Evolutionary conservation across 768 basidiomycete genomes (phyloP), one percentile per base, ranked within the genome.

Genomic region (Mycena leptocephala): DNA sequence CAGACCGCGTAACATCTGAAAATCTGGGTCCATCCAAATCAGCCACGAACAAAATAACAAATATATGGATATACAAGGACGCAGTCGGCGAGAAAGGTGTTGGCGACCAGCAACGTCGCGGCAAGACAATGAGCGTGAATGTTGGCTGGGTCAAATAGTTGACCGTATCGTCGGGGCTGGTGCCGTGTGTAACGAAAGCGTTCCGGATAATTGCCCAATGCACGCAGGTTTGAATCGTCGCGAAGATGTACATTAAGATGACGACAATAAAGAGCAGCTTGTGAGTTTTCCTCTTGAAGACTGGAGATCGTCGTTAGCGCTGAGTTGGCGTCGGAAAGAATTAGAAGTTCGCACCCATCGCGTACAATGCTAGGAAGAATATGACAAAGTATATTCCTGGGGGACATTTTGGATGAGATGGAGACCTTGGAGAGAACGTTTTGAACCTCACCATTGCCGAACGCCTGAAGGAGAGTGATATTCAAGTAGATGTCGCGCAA

Each of bases 1-100:
- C 83, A 87, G 28, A 88, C 68, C 33, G 83, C 76, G 48, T 67
- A 83, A 67, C 83, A 85, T 30, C 85, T 83, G 68, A 84, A 81
- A 55, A 88, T 81, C 87, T 88, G 39, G 10, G 28, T 5, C 14
- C 2, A 53, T 48, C n/a, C 20, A 26, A 16, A 37, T 41, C 16
- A 51, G 22, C 51, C 39, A 2, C 5, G 8, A 11, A 30, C 28
- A 5, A 20, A 33, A 33, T 24, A 32, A 28, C 14, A 24, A 39
- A 28, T 3, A 10, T 9, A 26, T 26, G 24, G 32, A 26, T 53
- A 13, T 53, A 76, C 75, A 2, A 76, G 66, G 46, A 76, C 70
- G 51, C 70, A 76, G 51, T 76, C 75, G 22, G 75, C 75, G 28
- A 76, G 70, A 70, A 76, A 61, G 2, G 75, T 76, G 28, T 76